These are phyloP conservation scores for Podospora anserina DNA, from an alignment of 495 filamentous ascomycete species.

Conservation along the genomic window DNA sequence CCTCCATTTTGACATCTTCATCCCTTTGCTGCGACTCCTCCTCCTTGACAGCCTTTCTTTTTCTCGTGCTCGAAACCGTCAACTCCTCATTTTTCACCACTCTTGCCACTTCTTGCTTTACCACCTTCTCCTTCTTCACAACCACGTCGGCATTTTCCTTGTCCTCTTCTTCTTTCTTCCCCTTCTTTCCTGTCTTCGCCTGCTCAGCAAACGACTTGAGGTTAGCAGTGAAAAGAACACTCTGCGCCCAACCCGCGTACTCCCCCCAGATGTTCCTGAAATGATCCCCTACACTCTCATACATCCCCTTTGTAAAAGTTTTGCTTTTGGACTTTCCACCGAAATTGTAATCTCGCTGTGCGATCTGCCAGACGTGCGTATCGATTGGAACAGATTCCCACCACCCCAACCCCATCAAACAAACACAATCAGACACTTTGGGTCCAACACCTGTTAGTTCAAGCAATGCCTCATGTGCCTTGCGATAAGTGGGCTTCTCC, in stretches of 20 bases:
- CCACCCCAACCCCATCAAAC: constrained; percentile 97
- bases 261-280: constrained; percentile 90
- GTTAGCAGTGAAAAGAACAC: constrained; percentile 93
- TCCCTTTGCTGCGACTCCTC: constrained; percentile 8
- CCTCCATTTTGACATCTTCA: neutral
- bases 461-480: constrained; percentile 78
- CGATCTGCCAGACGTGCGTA: constrained; percentile 99
- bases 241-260: constrained; percentile 96
- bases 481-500: constrained; percentile 53
- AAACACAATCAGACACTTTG: constrained; percentile 96
- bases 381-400: constrained; percentile 92
- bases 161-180: constrained; percentile 31
- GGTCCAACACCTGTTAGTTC: constrained; percentile 83
- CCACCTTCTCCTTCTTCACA: constrained; percentile 30
- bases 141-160: constrained; percentile 21
- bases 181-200: constrained; percentile 32
- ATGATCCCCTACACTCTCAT: constrained; percentile 84
- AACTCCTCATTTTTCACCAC: neutral
- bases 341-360: constrained; percentile 91
- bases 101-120: constrained; percentile 21
- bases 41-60: constrained; percentile 14
- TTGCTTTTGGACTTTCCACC: constrained; percentile 73
- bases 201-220: constrained; percentile 77
- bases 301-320: constrained; percentile 81
- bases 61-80: constrained; percentile 9